Evolutionary conservation across 23 red algal species (phyloP), one percentile per base, ranked within the genome.

Genomic region (Gracilaria caudata): DNA sequence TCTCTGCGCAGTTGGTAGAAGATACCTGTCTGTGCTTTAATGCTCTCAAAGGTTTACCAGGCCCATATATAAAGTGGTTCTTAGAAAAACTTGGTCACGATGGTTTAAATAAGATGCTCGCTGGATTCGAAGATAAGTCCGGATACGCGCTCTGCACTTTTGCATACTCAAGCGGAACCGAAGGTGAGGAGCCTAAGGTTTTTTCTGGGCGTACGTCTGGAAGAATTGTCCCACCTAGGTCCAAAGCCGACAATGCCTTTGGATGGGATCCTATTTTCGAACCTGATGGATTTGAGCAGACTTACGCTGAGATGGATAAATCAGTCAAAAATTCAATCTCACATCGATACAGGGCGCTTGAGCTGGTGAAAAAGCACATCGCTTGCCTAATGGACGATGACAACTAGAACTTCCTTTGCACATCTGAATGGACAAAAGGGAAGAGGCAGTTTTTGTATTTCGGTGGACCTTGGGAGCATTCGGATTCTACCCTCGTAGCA

Each of bases 251-350:
- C 32, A 78, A 63, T 17, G 83, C 78, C 5, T 98, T 98, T 81
- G 96, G 96, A 7, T 98, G 96, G 96, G 96, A 98, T 75, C 96
- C 96, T 26, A 86, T 98, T 24, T 98, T 98, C 51, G 73, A 92
- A 68, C 96, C 96, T 80, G 84, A 92, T 36, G 96, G 90, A n/a
- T 82, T 39, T 51, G 33, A 49, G 1, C 46, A 49, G 20, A 98
- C 96, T 4, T 98, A 98, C 64, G 96, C 96, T 1, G 96, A 98
- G 74, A 98, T 98, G 96, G 89, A 85, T 7, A 79, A 76, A n/a
- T 84, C 34, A 57, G 66, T 64, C 7, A 98, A 98, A 73, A 98
- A 98, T 58, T 77, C 71, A 0, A 92, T 98, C 40, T 98, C 96
- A 25, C 96, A 98, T 33, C 66, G 96, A 25, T 86, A 57, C 49